These are phyloP conservation scores for Candida montana DNA, from an alignment of 805 yeast species.

Conservation along the genomic window DNA sequence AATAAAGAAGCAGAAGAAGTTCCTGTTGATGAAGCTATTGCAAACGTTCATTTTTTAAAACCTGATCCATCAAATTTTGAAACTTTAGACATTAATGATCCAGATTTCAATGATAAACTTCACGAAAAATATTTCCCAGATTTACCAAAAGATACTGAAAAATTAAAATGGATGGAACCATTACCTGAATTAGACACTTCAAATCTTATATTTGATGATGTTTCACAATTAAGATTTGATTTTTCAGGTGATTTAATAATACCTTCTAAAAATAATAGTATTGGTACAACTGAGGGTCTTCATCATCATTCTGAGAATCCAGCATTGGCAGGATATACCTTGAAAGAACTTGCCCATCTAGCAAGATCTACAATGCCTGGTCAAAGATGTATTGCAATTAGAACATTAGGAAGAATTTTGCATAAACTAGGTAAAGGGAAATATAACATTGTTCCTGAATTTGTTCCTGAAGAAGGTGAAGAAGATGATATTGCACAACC, in stretches of 20 bases:
- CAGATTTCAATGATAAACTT: slow-evolving; percentile 69
- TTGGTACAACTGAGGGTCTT: slow-evolving; percentile 59
- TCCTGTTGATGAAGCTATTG: slow-evolving; percentile 36
- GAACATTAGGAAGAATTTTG: slow-evolving; percentile 80
- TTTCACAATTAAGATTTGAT: slow-evolving; percentile 78
- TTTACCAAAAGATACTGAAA: slow-evolving; percentile 73
- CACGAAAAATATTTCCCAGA: slow-evolving; percentile 88
- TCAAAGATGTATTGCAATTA: slow-evolving; percentile 82
- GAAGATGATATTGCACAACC: slow-evolving; percentile 23
- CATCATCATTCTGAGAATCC: slow-evolving; percentile 93
- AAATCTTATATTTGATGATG: slow-evolving; percentile 34
- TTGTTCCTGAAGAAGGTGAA: slow-evolving; percentile 26
- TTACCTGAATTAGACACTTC: slow-evolving; percentile 38
- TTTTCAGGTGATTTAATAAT: slow-evolving; percentile 75
- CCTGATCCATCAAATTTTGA: slow-evolving; percentile 28
- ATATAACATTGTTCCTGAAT: slow-evolving; percentile 47
- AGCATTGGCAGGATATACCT: slow-evolving; percentile 85
- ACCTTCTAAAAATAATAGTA: slow-evolving; percentile 42
- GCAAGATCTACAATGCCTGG: slow-evolving; percentile 75
- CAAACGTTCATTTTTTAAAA: slow-evolving; percentile 61
- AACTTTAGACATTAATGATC: slow-evolving; percentile 62
- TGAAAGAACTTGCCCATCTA: slow-evolving; percentile 74
- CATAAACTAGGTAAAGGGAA: slow-evolving; percentile 69
- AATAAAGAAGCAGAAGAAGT: slow-evolving; percentile 39
- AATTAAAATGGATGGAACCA: slow-evolving; percentile 89